Evolutionary conservation across 2,329 filamentous ascomycete genomes (phyloP), one percentile per base, ranked within the genome.

Genomic region (Volutella citrinella): DNA sequence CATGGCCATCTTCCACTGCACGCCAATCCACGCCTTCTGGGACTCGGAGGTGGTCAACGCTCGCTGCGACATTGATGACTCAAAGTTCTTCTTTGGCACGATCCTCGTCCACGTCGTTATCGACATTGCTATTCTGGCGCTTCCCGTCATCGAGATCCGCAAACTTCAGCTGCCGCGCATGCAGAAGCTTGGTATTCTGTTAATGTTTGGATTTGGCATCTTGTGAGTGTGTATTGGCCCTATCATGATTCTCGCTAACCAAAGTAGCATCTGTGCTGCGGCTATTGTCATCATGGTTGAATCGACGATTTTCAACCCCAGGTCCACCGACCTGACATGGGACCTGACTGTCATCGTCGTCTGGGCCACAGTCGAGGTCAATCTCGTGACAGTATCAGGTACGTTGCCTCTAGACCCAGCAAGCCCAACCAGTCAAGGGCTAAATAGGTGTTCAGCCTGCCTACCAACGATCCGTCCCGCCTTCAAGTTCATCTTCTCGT

Each of bases 1-100:
- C 27, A 36, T 57, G 12, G 45, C 41, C 9, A 49, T 56, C n/a
- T 57, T 56, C 34, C 51, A 55, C 21, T 59, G 55, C 37, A 24
- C 52, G 4, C 57, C 57, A 2, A 38, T 59, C 5, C 45, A 53
- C 14, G 47, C 44, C 11, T 59, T 55, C 36, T 61, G 56, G 56
- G 41, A 51, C 14, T 31, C 36, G 6, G 29, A 29, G 3, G 38
- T 45, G 10, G n/a, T n/a, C n/a, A 13, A 12, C 2, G 7, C 4
- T 14, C 19, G 27, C 3, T 49, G 48, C 32, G 30, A 19, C 17
- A 48, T 54, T 13, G 38, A 60, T 24, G 53, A 54, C n/a, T 44
- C 46, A 5, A 56, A 50, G 19, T 61, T 59, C 43, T 59, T 60
- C 37, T 54, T 60, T 23, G 57, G 57, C 8, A 59, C 55, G 1